Conservation (phyloP, 179 eudicot species). For the Actinidia chinensis region DNA sequence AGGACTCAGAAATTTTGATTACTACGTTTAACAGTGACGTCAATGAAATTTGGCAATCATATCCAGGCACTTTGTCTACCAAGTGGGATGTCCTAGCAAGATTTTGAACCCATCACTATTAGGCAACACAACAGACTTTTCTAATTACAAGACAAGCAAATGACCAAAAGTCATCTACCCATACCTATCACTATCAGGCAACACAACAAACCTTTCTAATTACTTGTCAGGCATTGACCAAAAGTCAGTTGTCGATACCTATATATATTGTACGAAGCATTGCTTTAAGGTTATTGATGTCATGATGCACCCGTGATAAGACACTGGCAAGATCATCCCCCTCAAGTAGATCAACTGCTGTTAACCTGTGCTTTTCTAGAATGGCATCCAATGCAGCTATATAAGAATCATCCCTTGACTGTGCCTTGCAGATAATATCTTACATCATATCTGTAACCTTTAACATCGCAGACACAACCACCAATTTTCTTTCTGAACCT, state of each 20-base stretch:
- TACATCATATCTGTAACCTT: conserved; percentile 99
- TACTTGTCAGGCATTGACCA: conserved; percentile 2
- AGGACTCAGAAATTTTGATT: not conserved
- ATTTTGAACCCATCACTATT: not conserved
- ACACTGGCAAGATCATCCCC: conserved; percentile 77
- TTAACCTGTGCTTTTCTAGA: conserved; percentile 73
- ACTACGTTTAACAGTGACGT: not conserved
- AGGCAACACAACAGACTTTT: not conserved
- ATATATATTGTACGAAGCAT: conserved; percentile 96
- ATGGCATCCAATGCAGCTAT: conserved; percentile 72
- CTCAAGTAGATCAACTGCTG: conserved; percentile 73
- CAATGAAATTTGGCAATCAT: not conserved
- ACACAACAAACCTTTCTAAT: not conserved
- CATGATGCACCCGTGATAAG: conserved; percentile 67
- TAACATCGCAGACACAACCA: conserved; percentile 98
- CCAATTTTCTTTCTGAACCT: conserved; percentile 73
- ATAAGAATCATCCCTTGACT: conserved; percentile 78
- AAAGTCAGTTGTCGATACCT: conserved; percentile 40
- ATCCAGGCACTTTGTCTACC: not conserved
- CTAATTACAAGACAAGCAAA: not conserved
- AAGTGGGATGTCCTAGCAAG: conserved; percentile 1
- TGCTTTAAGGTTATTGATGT: conserved; percentile 86
- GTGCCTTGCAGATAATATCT: conserved; percentile 71
- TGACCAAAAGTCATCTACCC: not conserved
- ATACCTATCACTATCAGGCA: conserved; percentile 39